A percentile compares a stretch with the other conserved stretches of the same genome.
phyloP scores from a whole-genome alignment of 176 grass and related monocot genomes.

The Paspalum notatum region DNA sequence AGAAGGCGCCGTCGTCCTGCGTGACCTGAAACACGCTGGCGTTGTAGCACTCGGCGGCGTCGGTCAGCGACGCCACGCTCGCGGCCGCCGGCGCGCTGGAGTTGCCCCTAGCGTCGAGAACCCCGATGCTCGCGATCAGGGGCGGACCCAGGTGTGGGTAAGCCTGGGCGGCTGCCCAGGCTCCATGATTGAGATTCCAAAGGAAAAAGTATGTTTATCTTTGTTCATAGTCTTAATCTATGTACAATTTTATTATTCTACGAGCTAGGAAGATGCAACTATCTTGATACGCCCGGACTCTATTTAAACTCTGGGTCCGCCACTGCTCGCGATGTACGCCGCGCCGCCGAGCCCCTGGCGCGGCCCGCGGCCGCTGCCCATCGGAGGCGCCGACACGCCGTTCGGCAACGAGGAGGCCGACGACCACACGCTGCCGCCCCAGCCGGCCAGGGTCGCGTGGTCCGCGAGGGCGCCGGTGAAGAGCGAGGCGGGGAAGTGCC shows the following conservation, averaged over 20 bases:
- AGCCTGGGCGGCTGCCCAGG: too few species aligned
- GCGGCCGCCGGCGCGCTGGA: not conserved
- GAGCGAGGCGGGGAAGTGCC: not conserved
- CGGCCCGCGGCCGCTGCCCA: conserved; percentile 1
- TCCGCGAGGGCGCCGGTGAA: not conserved
- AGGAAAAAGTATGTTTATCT: too few species aligned
- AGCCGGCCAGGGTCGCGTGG: not conserved
- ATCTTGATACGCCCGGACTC: too few species aligned
- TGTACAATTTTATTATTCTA: too few species aligned
- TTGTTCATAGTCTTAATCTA: too few species aligned
- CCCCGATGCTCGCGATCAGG: too few species aligned
- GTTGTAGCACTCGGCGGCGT: not conserved
- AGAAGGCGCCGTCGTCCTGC: not conserved
- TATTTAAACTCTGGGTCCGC: too few species aligned
- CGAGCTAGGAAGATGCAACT: too few species aligned
- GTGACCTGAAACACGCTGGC: not conserved
- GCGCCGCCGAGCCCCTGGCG: not conserved
- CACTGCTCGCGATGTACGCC: too few species aligned
- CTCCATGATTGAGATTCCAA: too few species aligned
- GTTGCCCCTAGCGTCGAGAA: not conserved
- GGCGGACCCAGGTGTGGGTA: too few species aligned
- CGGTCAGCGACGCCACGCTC: too few species aligned
- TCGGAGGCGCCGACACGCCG: not conserved
- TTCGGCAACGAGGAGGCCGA: not conserved
- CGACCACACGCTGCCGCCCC: conserved; percentile 1